Evolutionary conservation across 805 yeast genomes (phyloP).

Genomic region (Teunomyces kruisii): DNA sequence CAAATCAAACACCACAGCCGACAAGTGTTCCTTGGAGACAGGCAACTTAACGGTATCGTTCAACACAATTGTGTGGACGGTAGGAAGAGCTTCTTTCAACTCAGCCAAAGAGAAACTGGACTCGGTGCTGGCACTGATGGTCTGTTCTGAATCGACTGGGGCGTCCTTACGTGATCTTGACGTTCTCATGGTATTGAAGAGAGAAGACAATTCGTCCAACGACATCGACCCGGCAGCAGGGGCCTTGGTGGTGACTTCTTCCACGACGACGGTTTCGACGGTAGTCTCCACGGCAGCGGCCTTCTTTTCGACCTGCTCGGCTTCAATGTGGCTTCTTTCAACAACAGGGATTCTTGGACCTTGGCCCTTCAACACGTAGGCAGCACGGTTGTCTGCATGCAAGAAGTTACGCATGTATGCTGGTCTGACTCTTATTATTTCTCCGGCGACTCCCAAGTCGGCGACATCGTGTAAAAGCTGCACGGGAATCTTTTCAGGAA

Average conservation of each 20-base stretch:
- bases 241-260: slow-evolving; percentile 1
- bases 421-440: slow-evolving; percentile 72
- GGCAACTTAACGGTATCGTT: slow-evolving; percentile 21
- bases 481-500: slow-evolving; percentile 54
- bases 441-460: slow-evolving; percentile 66
- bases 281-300: slow-evolving; percentile 2
- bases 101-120: slow-evolving; percentile 29
- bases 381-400: slow-evolving; percentile 71
- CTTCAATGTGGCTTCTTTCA: slow-evolving; percentile 14
- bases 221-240: slow-evolving; percentile 30
- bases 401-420: slow-evolving; percentile 80
- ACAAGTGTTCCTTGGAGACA: slow-evolving; percentile 24
- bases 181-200: slow-evolving; percentile 32
- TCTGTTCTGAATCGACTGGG: slow-evolving; percentile 4
- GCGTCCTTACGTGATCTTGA: slow-evolving; percentile 7
- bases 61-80: slow-evolving; percentile 17
- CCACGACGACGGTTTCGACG: slow-evolving; percentile 2
- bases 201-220: slow-evolving; percentile 36
- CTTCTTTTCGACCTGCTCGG: not conserved
- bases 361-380: slow-evolving; percentile 48
- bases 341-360: slow-evolving; percentile 46
- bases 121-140: slow-evolving; percentile 17
- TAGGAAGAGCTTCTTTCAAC: slow-evolving; percentile 31
- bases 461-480: slow-evolving; percentile 73
- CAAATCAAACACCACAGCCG: slow-evolving; percentile 22